Conservation (phyloP, 306 rosid genomes). For the Vicia sativa region DNA sequence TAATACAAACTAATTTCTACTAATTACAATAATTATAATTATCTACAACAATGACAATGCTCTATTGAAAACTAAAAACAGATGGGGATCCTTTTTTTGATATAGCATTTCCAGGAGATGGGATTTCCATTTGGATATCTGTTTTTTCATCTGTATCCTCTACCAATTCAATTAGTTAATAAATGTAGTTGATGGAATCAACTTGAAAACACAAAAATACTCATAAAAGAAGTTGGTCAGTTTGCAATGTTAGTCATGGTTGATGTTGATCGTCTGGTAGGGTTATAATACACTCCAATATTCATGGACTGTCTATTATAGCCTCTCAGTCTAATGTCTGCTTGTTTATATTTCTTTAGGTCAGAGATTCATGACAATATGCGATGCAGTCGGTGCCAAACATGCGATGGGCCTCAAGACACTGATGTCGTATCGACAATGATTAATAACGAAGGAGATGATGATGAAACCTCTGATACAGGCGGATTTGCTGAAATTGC, state of each 20-base stretch:
- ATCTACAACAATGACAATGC: no score
- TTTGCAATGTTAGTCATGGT: background rate
- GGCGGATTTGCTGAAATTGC: constrained; percentile 93
- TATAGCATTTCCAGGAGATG: constrained; percentile 13
- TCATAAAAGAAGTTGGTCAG: background rate
- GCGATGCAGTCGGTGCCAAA: constrained; percentile 82
- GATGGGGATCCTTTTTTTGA: background rate
- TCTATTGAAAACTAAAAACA: background rate
- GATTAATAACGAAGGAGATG: constrained; percentile 46
- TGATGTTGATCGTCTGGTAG: constrained; percentile 11
- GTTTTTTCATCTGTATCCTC: constrained; percentile 2
- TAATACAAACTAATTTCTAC: background rate
- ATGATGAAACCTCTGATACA: constrained; percentile 66
- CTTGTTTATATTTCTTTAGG: constrained; percentile 47
- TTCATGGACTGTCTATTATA: constrained; percentile 1
- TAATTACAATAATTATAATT: background rate
- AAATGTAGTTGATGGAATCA: constrained; percentile 11
- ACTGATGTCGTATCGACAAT: constrained; percentile 38
- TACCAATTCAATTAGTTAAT: constrained; percentile 15
- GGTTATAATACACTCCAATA: constrained; percentile 28
- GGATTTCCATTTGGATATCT: constrained; percentile 3
- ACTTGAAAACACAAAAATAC: constrained; percentile 3
- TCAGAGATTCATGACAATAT: constrained; percentile 93
- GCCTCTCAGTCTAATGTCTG: constrained; percentile 31
- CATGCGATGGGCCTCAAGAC: constrained; percentile 43